A percentile compares a stretch with the other conserved stretches of the same genome.
phyloP scores from a whole-genome alignment of 176 grass and related monocot species.

The Alloteropsis semialata region DNA sequence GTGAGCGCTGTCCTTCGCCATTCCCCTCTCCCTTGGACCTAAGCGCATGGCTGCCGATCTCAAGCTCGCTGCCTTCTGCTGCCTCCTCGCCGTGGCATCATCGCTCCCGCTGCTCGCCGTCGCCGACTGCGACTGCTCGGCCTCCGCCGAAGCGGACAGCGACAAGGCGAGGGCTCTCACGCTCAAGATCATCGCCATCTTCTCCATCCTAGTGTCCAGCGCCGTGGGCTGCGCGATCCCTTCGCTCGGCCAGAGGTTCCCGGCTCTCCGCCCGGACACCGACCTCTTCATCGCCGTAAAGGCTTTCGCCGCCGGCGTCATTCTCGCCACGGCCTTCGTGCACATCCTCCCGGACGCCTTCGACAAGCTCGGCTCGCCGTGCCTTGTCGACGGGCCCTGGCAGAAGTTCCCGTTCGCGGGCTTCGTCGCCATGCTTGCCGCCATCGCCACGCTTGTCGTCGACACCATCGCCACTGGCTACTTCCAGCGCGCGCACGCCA shows the following conservation, averaged over 20 bases:
- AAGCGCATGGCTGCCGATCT: constrained; percentile 21
- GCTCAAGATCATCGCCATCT: constrained; percentile 69
- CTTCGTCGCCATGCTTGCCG: constrained; percentile 52
- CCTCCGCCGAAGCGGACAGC: background rate
- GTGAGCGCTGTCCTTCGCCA: background rate
- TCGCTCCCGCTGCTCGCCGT: constrained; percentile 10
- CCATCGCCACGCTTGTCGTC: constrained; percentile 60
- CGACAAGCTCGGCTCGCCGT: constrained; percentile 49
- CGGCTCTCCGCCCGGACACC: constrained; percentile 33
- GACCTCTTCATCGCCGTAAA: constrained; percentile 69
- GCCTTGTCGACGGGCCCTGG: constrained; percentile 51
- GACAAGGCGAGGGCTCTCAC: constrained; percentile 34
- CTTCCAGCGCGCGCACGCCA: constrained; percentile 44
- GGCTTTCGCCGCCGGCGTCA: constrained; percentile 77
- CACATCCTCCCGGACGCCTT: constrained; percentile 73
- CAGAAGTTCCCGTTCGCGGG: constrained; percentile 55
- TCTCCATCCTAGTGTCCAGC: constrained; percentile 57
- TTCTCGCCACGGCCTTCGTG: constrained; percentile 72
- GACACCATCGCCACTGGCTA: constrained; percentile 75
- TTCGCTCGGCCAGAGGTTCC: constrained; percentile 36
- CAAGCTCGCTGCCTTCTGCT: background rate
- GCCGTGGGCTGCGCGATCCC: constrained; percentile 44
- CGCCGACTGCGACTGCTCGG: constrained; percentile 42
- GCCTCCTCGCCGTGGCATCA: constrained; percentile 12
- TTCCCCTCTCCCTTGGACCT: background rate